Percentiles rank a stretch among this genome's conserved stretches.
Evolutionary conservation across 176 grass and related monocot species (phyloP).

Genomic region (Phyllostachys edulis): DNA sequence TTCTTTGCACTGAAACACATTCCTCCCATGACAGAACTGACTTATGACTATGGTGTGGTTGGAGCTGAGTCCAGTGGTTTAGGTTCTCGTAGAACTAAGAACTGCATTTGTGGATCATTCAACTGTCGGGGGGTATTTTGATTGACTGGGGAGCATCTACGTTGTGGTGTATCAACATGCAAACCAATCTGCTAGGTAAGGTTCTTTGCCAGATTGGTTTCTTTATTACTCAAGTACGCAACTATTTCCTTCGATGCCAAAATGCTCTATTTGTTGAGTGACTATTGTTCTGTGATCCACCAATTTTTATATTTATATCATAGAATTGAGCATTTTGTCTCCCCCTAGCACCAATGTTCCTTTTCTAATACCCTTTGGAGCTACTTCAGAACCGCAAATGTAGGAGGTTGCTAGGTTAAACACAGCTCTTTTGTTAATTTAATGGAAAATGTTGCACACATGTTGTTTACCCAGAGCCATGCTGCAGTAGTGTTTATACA

Average conservation of each 20-base stretch:
- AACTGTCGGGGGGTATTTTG: conserved; percentile 58
- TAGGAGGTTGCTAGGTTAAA: conserved; percentile 2
- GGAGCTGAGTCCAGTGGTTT: conserved; percentile 26
- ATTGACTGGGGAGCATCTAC: conserved; percentile 25
- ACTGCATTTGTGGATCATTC: conserved; percentile 62
- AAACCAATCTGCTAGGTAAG: conserved; percentile 31
- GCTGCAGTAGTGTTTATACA: background rate
- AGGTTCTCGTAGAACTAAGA: conserved; percentile 42
- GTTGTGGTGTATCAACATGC: conserved; percentile 21
- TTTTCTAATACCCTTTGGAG: background rate
- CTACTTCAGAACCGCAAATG: background rate
- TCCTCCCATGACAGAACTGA: conserved; percentile 79
- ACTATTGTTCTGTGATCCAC: background rate
- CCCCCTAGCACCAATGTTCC: background rate
- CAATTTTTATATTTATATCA: background rate
- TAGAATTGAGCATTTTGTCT: conserved; percentile 4
- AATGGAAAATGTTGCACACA: conserved; percentile 11
- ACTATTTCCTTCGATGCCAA: background rate
- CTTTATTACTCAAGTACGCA: background rate
- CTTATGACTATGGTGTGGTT: conserved; percentile 60
- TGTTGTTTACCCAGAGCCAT: background rate
- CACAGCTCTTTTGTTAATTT: background rate
- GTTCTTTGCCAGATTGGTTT: conserved; percentile 28
- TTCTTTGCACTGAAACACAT: conserved; percentile 83
- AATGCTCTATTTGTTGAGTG: background rate